Evolutionary conservation across 805 yeast species (phyloP), one percentile per base, ranked within the genome.

Genomic region (Cephaloascus fragrans): DNA sequence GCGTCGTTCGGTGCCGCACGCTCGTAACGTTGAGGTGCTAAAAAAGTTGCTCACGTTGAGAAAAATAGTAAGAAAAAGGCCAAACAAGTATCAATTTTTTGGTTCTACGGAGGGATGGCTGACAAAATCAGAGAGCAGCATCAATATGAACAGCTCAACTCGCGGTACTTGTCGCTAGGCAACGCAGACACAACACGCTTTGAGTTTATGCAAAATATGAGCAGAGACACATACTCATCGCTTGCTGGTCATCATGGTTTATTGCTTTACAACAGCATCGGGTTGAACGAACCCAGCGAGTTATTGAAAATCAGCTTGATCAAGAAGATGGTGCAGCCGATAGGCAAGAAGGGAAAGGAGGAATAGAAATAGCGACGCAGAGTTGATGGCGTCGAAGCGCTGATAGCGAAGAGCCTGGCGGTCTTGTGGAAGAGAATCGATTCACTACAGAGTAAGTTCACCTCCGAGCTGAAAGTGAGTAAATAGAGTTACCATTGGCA

Each of bases 141-240:
- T 48, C 63, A 66, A 36, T 79, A 67, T 51, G 76, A 74, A 36
- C 71, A 64, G 26, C 62, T 76, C 38, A 79, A 77, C 48, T 52
- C 75, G 34, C 76, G 80, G 50, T 77, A 83, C 51, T 63, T 81
- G 18, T 95, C 95, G 2, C 56, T 89, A 1, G 96, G 96, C 0
- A 70, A 77, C 50, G 69, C 88, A 8, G 79, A 77, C 39, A 87
- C 94, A 0, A 65, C 81, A 0, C 64, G 80, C 38, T 60, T 62
- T 14, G 90, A 84, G 54, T 89, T 90, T 75, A 49, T 80, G 43
- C 57, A 71, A 4, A 84, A 83, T 48, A 64, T 81, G 2, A 77
- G 76, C 40, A 61, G 84, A 42, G 94, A 84, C 48, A 74, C 86
- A 2, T 73, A 74, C 41, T 70, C 83, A 0, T 69, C 80, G 17